A percentile compares a stretch with the other conserved stretches of the same genome.
Conservation (phyloP, 2,329 filamentous ascomycete genomes). For the Cercospora brassicicola region DNA sequence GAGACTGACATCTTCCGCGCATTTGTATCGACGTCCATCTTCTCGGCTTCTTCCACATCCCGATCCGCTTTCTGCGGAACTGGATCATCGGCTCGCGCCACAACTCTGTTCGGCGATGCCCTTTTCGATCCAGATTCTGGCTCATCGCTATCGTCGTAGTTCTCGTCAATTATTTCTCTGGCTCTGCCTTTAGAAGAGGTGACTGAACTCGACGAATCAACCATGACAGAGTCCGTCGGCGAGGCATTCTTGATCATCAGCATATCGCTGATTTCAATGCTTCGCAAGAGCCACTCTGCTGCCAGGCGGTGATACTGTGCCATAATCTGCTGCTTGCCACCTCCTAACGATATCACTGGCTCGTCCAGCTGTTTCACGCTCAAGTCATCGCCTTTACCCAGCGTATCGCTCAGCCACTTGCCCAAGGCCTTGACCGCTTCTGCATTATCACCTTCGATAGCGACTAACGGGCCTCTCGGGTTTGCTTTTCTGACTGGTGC, state of each 20-base stretch:
- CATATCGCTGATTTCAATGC: constrained; percentile 63
- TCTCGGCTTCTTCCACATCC: constrained; percentile 20
- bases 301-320: constrained; percentile 61
- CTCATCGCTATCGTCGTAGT: constrained; percentile 29
- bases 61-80: not conserved
- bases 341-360: constrained; percentile 44
- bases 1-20: constrained; percentile 16
- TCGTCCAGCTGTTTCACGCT: constrained; percentile 53
- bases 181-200: constrained; percentile 8
- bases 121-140: constrained; percentile 6
- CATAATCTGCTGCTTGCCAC: constrained; percentile 38
- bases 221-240: constrained; percentile 29
- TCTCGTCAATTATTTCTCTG: constrained; percentile 29
- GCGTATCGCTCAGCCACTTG: constrained; percentile 58
- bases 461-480: constrained; percentile 73
- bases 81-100: constrained; percentile 6
- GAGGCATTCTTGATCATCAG: constrained; percentile 23
- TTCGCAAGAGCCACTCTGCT: constrained; percentile 70
- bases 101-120: constrained; percentile 7
- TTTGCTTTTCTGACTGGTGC: constrained; percentile 46
- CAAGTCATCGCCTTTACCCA: constrained; percentile 56
- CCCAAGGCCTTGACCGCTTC: constrained; percentile 66
- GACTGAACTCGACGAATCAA: constrained; percentile 21
- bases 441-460: constrained; percentile 72
- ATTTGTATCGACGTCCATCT: constrained; percentile 28